Base-by-base conservation (phyloP, 2,329 filamentous ascomycete species). In the Blastomyces parvus region DNA sequence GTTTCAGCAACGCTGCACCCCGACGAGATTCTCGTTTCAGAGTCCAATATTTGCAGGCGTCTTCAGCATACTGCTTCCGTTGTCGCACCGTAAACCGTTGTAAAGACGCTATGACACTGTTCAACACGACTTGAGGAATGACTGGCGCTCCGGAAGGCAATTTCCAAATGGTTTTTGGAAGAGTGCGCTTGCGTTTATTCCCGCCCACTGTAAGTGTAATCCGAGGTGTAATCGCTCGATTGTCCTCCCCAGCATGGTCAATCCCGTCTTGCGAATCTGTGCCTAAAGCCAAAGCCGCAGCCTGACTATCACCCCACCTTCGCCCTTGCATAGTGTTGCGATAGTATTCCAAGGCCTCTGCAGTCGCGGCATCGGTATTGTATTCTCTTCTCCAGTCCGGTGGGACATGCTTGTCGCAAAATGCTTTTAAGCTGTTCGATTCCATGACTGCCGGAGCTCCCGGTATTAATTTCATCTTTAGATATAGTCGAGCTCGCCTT, bases 21-120 rank as follows among this genome's bases (percentile, higher is more conserved):
- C 94, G 84, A 42, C 94, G 86, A 66, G 93, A 90, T 75, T 99
- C 94, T 63, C 94, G 86, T 78, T 99, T 99, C 66, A 99, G 77
- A 0, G 94, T 97, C 94, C 94, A 99, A 77, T 97, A 99, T 69
- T 91, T 91, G 78, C 93, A 97, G 1, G 90, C 90, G 74, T 97
- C 93, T 63, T 91, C 88, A 2, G 95, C 87, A 74, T 91, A 99
- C 65, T 97, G 92, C 72, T 95, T 96, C 61, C 91, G 86, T 73
- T 94, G 95, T 38, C 88, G 86, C 44, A 90, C 82, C n/a, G 85
- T 85, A 73, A 97, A 97, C 58, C 90, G 86, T 66, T 88, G 85
- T 42, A 99, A 82, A 0, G 92, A 90, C 55, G 85, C 85, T 69
- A 96, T 90, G 27, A 99, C 91, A 36, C 88, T 87, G 67, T 93